Evolutionary conservation across 2,329 filamentous ascomycete species (phyloP).

Genomic region (Aspergillus sp.): DNA sequence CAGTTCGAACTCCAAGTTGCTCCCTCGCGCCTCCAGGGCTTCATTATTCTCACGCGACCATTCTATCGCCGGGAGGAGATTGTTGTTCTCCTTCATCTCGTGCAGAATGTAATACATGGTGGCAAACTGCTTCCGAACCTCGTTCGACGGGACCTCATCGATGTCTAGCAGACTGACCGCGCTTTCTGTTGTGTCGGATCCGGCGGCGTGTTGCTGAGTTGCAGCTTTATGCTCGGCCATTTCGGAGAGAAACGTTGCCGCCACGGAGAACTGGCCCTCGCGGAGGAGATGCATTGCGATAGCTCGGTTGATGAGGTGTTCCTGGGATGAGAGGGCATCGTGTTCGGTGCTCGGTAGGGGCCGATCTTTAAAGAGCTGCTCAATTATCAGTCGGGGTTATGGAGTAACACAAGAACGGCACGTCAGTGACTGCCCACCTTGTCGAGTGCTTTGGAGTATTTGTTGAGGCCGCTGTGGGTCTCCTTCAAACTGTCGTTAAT

Average conservation of each 20-base stretch:
- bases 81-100: slow-evolving; percentile 67
- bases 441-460: slow-evolving; percentile 81
- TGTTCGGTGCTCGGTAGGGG: slow-evolving; percentile 73
- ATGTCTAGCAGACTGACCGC: slow-evolving; percentile 50
- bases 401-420: not conserved
- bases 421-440: slow-evolving; percentile 53
- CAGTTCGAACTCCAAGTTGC: slow-evolving; percentile 93
- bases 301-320: slow-evolving; percentile 80
- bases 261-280: slow-evolving; percentile 89
- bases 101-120: slow-evolving; percentile 90
- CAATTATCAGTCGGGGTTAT: not conserved
- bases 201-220: slow-evolving; percentile 27
- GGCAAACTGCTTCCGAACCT: slow-evolving; percentile 77
- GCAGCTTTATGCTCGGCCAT: slow-evolving; percentile 49
- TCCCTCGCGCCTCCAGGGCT: slow-evolving; percentile 75
- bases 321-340: slow-evolving; percentile 74
- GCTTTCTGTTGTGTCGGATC: slow-evolving; percentile 35
- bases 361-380: slow-evolving; percentile 64
- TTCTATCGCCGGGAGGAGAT: slow-evolving; percentile 78
- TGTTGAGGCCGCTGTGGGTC: slow-evolving; percentile 76
- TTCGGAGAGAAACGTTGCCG: slow-evolving; percentile 80
- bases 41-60: slow-evolving; percentile 76
- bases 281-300: slow-evolving; percentile 96
- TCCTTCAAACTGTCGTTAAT: slow-evolving; percentile 80
- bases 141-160: slow-evolving; percentile 60